A percentile compares a stretch with the other conserved stretches of the same genome.
These are phyloP conservation scores for Pseudogymnoascus sp. DNA, from an alignment of 2,329 filamentous ascomycete species.

Conservation along the genomic window DNA sequence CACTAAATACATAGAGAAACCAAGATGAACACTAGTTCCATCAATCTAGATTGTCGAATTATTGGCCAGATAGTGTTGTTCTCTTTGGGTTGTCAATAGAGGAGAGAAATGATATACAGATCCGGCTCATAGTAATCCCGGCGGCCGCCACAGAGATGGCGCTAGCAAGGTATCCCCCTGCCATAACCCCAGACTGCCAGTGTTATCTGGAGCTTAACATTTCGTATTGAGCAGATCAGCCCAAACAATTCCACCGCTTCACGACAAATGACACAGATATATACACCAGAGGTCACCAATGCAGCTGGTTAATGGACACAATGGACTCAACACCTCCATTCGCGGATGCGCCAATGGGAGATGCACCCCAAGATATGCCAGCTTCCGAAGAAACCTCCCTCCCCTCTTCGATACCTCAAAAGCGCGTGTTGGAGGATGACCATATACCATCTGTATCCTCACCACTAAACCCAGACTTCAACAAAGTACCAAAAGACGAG, in stretches of 20 bases:
- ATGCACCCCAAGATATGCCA: conserved; percentile 19
- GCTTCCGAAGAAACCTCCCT: conserved; percentile 31
- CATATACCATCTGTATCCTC: conserved; percentile 65
- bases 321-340: neutral
- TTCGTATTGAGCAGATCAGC: neutral
- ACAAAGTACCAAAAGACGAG: conserved; percentile 41
- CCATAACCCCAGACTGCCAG: neutral
- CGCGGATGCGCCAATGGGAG: neutral
- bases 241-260: neutral
- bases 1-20: neutral
- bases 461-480: conserved; percentile 62
- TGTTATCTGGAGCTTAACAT: conserved; percentile 4
- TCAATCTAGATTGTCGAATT: neutral
- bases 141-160: neutral
- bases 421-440: conserved; percentile 59
- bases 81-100: neutral
- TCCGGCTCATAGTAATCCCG: neutral
- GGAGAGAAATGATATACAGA: neutral
- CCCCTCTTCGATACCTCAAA: conserved; percentile 49
- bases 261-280: neutral
- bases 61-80: neutral
- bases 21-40: neutral
- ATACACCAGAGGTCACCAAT: neutral
- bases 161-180: neutral
- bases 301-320: neutral